phyloP scores from a whole-genome alignment of 2,329 filamentous ascomycete genomes.

The Microcera coccophila region DNA sequence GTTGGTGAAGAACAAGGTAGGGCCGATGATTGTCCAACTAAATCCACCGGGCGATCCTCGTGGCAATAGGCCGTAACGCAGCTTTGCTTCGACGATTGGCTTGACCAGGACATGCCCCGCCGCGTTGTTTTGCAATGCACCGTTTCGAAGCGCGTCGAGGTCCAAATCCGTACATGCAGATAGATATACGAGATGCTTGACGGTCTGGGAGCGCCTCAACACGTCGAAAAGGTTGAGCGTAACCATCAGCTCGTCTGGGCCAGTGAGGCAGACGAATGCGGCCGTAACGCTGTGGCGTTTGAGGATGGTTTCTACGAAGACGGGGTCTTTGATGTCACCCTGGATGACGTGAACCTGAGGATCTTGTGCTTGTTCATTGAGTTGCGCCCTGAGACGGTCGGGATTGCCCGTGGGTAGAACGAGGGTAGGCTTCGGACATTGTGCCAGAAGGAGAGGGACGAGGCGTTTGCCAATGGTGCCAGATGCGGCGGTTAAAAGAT shows the following conservation, averaged over 20 bases:
- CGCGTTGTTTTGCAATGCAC: conserved; percentile 3
- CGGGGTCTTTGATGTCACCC: conserved; percentile 10
- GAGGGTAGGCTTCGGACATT: conserved; percentile 3
- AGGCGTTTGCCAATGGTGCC: conserved; percentile 11
- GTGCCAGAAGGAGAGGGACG: conserved; percentile 12
- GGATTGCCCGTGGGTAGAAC: conserved; percentile 9
- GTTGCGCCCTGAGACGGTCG: conserved; percentile 5
- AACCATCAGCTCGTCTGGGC: conserved; percentile 14
- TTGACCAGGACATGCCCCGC: conserved; percentile 13
- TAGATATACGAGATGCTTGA: conserved; percentile 13
- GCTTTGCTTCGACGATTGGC: conserved; percentile 11
- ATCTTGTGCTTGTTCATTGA: not conserved
- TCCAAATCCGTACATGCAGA: conserved; percentile 7
- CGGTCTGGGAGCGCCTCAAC: conserved; percentile 2
- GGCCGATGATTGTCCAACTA: conserved; percentile 13
- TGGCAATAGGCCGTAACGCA: conserved; percentile 7
- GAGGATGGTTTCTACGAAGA: conserved; percentile 4
- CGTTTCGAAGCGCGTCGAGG: conserved; percentile 8
- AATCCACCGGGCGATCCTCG: conserved; percentile 7
- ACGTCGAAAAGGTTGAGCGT: conserved; percentile 14
- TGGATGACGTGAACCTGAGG: conserved; percentile 7
- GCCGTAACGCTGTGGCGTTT: conserved; percentile 6
- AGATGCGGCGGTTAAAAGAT: conserved; percentile 13
- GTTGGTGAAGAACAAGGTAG: conserved; percentile 12
- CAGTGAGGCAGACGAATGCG: conserved; percentile 9